A percentile compares a stretch with the other conserved stretches of the same genome.
phyloP scores from a whole-genome alignment of 2,329 filamentous ascomycete species.

The Botrytis fragariae region DNA sequence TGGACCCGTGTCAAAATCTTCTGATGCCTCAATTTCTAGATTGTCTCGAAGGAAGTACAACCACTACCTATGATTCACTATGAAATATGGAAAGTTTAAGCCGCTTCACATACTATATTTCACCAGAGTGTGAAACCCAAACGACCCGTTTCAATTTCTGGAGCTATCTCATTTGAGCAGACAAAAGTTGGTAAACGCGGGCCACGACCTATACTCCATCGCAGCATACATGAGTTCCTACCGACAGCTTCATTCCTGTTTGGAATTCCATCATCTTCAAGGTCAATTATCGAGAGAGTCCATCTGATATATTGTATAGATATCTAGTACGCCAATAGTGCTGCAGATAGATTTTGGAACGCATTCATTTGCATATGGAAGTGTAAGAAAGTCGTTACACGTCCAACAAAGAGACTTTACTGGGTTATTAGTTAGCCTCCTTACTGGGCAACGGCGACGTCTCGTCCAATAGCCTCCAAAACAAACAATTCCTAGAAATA shows the following conservation, averaged over 20 bases:
- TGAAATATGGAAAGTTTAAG: neutral
- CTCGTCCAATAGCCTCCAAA: neutral
- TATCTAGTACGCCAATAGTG: neutral
- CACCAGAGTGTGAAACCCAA: neutral
- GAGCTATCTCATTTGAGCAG: neutral
- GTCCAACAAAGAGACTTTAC: neutral
- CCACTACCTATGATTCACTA: neutral
- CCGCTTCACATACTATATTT: neutral
- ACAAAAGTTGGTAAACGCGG: neutral
- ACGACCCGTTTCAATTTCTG: neutral
- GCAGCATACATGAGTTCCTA: neutral
- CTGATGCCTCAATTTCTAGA: neutral
- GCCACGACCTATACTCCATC: neutral
- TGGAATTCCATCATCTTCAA: neutral
- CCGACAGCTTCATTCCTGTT: neutral
- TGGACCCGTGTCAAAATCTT: neutral
- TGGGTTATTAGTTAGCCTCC: neutral
- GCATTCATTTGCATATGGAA: neutral
- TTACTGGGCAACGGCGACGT: neutral
- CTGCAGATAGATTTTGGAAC: neutral
- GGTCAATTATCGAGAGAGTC: neutral
- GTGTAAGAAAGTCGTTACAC: neutral
- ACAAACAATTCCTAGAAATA: neutral
- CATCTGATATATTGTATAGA: neutral
- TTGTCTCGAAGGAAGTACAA: neutral